Base-by-base conservation (phyloP, 345 rosid species). In the Populus deltoides region DNA sequence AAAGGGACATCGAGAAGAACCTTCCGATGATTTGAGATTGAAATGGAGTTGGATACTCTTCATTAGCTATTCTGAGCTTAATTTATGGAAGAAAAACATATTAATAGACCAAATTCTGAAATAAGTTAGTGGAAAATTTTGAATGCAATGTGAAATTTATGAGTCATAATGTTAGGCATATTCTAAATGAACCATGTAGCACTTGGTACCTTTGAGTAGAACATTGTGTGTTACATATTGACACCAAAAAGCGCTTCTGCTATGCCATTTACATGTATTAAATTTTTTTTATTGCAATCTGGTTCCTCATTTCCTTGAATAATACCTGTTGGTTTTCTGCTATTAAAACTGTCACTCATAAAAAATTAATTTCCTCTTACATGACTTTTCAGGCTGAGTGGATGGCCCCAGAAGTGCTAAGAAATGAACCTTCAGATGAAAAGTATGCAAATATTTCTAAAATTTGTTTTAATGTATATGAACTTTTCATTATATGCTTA, bases 321-420 rank as follows among this genome's bases (percentile, higher is more conserved):
- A 69, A 43, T 69, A 5, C 35, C 13, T 69, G 31, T 22, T 33
- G n/a, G 16, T 74, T 4, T 27, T 11, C 29, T 69, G 16, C 25
- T 24, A 24, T 25, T 39, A 24, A 5, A 69, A 43, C 29, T 25
- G 11, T 15, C 25, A 45, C n/a, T 31, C n/a, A 16, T 1, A 35
- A 61, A 29, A 55, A 49, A 27, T 62, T 57, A 39, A 75, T 29
- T 78, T 33, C 65, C 33, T 81, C 27, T 81, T 69, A 20, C 80
- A 25, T 72, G 6, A 47, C 38, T 66, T 55, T 85, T 79, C 88
- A 93, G 99, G 99, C 98, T 67, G 98, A 95, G 82, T 95, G 99
- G 99, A 95, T 95, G 98, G 98, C 99, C 74, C 99, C 99, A 53
- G 99, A 95, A 88, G 92, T 95, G 84, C 93, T 95, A 63, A 86